Base-by-base conservation (phyloP, 2,329 filamentous ascomycete species). In the Lecanicillium sp. region DNA sequence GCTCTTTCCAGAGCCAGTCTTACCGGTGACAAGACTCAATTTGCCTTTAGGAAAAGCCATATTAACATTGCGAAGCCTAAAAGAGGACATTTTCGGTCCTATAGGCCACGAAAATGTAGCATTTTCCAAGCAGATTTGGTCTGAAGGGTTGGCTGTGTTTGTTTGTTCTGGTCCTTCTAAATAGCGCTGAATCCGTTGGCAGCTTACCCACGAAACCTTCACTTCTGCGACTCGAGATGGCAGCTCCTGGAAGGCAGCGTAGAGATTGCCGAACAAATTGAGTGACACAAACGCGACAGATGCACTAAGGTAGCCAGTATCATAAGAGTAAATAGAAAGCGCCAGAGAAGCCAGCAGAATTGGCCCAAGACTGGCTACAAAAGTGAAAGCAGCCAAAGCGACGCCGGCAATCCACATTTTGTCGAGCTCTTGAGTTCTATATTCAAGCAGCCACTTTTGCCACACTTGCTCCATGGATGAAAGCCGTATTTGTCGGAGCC, bases 1-100 rank as follows among this genome's bases (percentile, higher is more conserved):
- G 51, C 75, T 82, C 58, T 86, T 86, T 4, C 82, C 82, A 12
- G 75, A 75, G 0, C 82, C 82, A 0, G 81, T 85, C 50, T 76
- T 76, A 1, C 82, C 82, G 8, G 78, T 80, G 16, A 86, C 73
- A 9, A 85, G 70, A 27, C 73, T 83, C 5, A 86, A 58, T 46
- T 80, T 73, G 25, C 72, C 70, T 12, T 63, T 57, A 0, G 80
- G 81, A 47, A 86, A 83, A 1, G 65, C 64, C 9, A 83, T 48
- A 43, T 70, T 73, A 37, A 85, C 49, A 46, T 78, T 62, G 29
- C 69, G 68, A 19, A 85, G 59, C 6, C 73, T 63, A 47, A 83
- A 85, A 25, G 70, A 59, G 35, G 72, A 9, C 13, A 6, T 27
- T n/a, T 28, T 15, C 16, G 9, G 15, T 9, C 19, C 33, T 3